Evolutionary conservation across 106 monocot species (phyloP).

Genomic region (Dendrobium officinale): DNA sequence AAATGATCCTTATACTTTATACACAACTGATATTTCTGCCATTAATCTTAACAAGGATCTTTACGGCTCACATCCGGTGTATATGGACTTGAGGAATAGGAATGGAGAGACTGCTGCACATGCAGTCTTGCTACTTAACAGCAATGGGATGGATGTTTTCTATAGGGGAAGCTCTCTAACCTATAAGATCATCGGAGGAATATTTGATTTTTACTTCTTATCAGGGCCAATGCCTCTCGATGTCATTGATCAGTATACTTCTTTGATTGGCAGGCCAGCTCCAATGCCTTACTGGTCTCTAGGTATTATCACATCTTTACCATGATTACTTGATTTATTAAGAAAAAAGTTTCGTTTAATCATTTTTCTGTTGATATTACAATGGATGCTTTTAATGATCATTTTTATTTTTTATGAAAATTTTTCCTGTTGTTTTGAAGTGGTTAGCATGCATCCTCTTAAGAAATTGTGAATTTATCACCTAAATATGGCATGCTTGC

Average conservation of each 20-base stretch:
- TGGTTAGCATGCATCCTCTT: neutral
- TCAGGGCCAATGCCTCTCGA: slow-evolving; percentile 59
- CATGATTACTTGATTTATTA: neutral
- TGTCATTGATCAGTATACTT: slow-evolving; percentile 84
- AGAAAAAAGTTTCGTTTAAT: neutral
- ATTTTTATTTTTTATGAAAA: neutral
- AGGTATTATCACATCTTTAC: slow-evolving; percentile 31
- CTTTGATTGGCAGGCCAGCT: slow-evolving; percentile 78
- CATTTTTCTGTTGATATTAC: neutral
- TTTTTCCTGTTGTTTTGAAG: neutral
- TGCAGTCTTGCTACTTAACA: slow-evolving; percentile 82
- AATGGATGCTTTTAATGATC: neutral
- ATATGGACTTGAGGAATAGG: slow-evolving; percentile 80
- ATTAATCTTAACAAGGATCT: slow-evolving; percentile 82
- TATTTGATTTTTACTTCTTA: slow-evolving; percentile 96
- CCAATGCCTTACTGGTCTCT: slow-evolving; percentile 99
- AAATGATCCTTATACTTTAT: slow-evolving; percentile 84
- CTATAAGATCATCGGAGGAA: slow-evolving; percentile 88
- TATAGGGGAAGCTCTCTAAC: slow-evolving; percentile 75
- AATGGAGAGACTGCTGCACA: slow-evolving; percentile 47
- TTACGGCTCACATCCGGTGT: slow-evolving; percentile 93
- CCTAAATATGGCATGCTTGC: no score
- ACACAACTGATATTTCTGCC: slow-evolving; percentile 78
- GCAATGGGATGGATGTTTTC: slow-evolving; percentile 95
- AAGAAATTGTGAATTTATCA: no score